phyloP scores from a whole-genome alignment of 768 basidiomycete species.

The Mycena albidolilacea region DNA sequence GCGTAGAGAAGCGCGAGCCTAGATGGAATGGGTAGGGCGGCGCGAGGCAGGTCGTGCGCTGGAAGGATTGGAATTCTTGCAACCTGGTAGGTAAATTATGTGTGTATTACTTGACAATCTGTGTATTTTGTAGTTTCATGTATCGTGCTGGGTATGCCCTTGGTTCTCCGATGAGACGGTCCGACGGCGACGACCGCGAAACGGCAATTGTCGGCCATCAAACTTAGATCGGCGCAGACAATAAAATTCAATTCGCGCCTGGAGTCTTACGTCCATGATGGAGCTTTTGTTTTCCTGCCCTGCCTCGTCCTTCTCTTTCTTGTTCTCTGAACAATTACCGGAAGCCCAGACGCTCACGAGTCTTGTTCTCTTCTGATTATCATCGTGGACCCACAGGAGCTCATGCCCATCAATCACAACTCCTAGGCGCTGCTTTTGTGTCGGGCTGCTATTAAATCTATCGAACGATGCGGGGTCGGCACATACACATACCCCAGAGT shows the following conservation, averaged over 20 bases:
- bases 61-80: not conserved
- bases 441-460: slow-evolving; percentile 27
- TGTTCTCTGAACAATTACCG: slow-evolving; percentile 8
- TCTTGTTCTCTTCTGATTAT: slow-evolving; percentile 24
- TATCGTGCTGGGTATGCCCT: too few species aligned
- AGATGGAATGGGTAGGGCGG: too few species aligned
- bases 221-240: not conserved
- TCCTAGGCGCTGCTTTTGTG: slow-evolving; percentile 2
- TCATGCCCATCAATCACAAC: too few species aligned
- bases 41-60: too few species aligned
- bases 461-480: not conserved
- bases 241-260: not conserved
- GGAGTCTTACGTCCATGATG: too few species aligned
- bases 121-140: not conserved
- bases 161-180: too few species aligned
- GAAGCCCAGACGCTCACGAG: not conserved
- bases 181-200: too few species aligned
- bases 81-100: slow-evolving; percentile 10
- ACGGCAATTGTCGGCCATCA: too few species aligned
- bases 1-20: not conserved
- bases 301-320: not conserved
- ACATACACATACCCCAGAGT: slow-evolving; percentile 10
- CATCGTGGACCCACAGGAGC: too few species aligned
- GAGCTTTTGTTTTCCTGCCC: slow-evolving; percentile 13
- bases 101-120: not conserved